These are phyloP conservation scores for Hapsidospora chrysogenum DNA, from an alignment of 495 filamentous ascomycete species.

Conservation along the genomic window DNA sequence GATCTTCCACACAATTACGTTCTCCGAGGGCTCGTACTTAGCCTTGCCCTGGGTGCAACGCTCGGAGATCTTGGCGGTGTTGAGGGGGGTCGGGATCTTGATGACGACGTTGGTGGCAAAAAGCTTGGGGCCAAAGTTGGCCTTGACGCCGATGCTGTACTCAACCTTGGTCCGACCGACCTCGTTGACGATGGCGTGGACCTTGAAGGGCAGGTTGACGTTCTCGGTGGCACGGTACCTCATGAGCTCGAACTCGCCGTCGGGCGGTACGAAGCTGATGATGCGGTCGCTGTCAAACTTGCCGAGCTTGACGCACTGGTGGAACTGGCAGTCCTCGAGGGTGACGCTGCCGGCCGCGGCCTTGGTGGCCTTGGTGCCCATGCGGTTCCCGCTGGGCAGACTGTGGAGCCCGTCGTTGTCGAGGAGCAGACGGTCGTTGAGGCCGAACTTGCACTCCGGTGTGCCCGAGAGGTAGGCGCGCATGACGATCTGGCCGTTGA, in stretches of 20 bases:
- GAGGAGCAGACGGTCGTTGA: constrained; percentile 88
- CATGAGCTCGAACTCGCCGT: constrained; percentile 99
- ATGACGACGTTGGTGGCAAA: constrained; percentile 98
- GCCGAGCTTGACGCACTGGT: constrained; percentile 95
- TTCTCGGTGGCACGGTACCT: constrained; percentile 98
- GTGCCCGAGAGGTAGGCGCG: constrained; percentile 93
- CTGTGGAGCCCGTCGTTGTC: constrained; percentile 56
- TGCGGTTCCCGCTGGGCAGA: constrained; percentile 50
- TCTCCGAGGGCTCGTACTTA: constrained; percentile 95
- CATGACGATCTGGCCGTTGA: constrained; percentile 97
- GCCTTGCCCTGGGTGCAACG: constrained; percentile 89
- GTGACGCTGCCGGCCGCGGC: constrained; percentile 93
- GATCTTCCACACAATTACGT: constrained; percentile 99
- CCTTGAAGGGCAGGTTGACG: constrained; percentile 97
- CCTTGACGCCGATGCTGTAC: constrained; percentile 93
- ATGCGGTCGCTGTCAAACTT: constrained; percentile 96
- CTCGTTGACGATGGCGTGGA: constrained; percentile 97
- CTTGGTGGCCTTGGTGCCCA: constrained; percentile 73
- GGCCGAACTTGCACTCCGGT: constrained; percentile 97
- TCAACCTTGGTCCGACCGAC: constrained; percentile 95
- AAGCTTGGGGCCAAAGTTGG: constrained; percentile 90
- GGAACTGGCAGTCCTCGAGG: constrained; percentile 96
- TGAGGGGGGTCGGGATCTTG: constrained; percentile 87
- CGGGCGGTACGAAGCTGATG: constrained; percentile 93
- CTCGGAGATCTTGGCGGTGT: constrained; percentile 90